These are phyloP conservation scores for Gossypium bickii DNA, from an alignment of 345 rosid genomes.

Conservation along the genomic window DNA sequence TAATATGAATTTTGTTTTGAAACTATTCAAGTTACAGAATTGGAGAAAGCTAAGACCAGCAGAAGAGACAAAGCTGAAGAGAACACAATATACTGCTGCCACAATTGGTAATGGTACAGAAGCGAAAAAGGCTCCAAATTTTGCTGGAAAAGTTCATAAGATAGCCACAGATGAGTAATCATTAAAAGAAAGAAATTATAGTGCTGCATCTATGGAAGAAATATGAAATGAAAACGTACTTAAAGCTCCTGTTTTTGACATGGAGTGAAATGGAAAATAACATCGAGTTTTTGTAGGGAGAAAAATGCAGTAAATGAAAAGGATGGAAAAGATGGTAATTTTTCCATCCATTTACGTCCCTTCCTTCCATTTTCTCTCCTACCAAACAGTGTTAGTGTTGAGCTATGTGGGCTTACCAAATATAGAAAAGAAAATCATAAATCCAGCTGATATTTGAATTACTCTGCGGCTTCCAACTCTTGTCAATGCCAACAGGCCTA, in stretches of 20 bases:
- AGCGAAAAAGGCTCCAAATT: constrained; percentile 64
- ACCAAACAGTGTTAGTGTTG: constrained; percentile 32
- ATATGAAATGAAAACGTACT: not conserved
- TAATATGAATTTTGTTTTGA: constrained; percentile 48
- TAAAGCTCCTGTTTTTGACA: not conserved
- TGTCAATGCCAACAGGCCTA: constrained; percentile 68
- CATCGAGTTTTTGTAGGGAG: constrained; percentile 52
- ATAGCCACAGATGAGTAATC: not conserved
- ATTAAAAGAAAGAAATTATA: not conserved
- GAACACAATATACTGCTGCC: constrained; percentile 49
- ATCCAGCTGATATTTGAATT: constrained; percentile 65
- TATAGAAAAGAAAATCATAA: constrained; percentile 70
- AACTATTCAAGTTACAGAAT: constrained; percentile 60
- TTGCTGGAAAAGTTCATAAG: constrained; percentile 36
- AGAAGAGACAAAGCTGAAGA: constrained; percentile 55
- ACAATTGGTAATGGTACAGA: constrained; percentile 62
- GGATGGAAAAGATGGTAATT: too few species aligned
- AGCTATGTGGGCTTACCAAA: constrained; percentile 40
- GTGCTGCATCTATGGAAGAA: not conserved
- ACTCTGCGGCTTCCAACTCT: constrained; percentile 76
- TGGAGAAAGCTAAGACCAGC: constrained; percentile 55
- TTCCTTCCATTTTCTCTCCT: not conserved
- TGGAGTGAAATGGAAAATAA: constrained; percentile 25
- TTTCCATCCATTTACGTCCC: too few species aligned
- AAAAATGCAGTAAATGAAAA: too few species aligned